phyloP scores from a whole-genome alignment of 2,329 filamentous ascomycete species.

The Xylaria arbuscula region DNA sequence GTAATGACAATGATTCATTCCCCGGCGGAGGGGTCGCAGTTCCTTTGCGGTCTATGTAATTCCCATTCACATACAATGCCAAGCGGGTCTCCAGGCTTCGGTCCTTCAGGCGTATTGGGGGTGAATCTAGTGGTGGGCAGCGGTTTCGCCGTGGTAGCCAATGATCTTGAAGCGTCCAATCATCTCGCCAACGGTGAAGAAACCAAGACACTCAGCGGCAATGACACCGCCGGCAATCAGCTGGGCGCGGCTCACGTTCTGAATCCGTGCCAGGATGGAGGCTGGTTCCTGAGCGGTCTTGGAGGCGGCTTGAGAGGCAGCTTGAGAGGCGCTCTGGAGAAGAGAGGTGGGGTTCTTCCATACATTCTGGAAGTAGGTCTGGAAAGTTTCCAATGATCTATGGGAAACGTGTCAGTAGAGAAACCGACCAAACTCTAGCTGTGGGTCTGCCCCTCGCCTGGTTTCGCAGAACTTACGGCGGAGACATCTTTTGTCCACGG shows the following conservation, averaged over 20 bases:
- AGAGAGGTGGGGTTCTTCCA: constrained; percentile 76
- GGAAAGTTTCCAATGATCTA: constrained; percentile 84
- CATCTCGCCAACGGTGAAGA: constrained; percentile 98
- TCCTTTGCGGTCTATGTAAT: constrained; percentile 37
- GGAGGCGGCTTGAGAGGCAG: constrained; percentile 56
- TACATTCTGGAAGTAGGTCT: constrained; percentile 83
- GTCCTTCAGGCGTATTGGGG: constrained; percentile 33
- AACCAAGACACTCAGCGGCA: constrained; percentile 87
- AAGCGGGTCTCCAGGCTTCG: constrained; percentile 28
- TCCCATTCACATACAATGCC: constrained; percentile 42
- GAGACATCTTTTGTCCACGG: constrained; percentile 88
- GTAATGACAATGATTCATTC: constrained; percentile 25
- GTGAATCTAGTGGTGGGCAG: constrained; percentile 66
- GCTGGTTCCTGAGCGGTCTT: constrained; percentile 61
- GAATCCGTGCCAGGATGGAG: constrained; percentile 59
- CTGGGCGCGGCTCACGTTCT: constrained; percentile 78
- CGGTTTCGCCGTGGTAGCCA: constrained; percentile 82
- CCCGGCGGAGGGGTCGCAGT: constrained; percentile 26
- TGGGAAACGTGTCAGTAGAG: constrained; percentile 34
- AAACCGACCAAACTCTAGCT: background rate
- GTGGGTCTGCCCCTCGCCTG: no score
- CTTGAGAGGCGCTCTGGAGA: constrained; percentile 59
- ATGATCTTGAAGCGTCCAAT: constrained; percentile 94
- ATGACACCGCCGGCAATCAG: constrained; percentile 80
- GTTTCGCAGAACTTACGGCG: constrained; percentile 79